Evolutionary conservation across 2,329 filamentous ascomycete species (phyloP).

Genomic region (Stachybotrys echinatus): DNA sequence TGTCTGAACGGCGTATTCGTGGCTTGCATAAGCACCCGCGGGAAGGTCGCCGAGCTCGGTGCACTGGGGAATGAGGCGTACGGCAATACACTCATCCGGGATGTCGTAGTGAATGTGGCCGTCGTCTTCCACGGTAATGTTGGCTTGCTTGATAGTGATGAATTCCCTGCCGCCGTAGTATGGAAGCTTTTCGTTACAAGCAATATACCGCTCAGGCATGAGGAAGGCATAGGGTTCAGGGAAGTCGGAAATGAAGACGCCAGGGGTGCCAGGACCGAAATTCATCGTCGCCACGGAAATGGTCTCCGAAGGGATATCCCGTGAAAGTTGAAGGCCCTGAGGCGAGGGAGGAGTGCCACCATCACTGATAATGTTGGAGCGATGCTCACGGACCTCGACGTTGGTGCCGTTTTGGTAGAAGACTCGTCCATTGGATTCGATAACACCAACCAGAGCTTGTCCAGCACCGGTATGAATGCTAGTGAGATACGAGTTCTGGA

Average conservation of each 20-base stretch:
- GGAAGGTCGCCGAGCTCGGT: not conserved
- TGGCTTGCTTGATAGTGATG: conserved; percentile 32
- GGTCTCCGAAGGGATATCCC: conserved; percentile 22
- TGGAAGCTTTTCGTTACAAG: conserved; percentile 34
- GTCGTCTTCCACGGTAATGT: conserved; percentile 22
- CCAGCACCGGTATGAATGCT: conserved; percentile 39
- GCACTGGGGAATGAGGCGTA: conserved; percentile 1
- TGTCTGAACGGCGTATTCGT: not conserved
- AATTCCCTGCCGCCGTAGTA: conserved; percentile 34
- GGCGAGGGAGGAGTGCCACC: conserved; percentile 32
- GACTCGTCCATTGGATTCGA: conserved; percentile 16
- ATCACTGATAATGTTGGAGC: conserved; percentile 33
- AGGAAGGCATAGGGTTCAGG: conserved; percentile 16
- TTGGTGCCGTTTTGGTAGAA: conserved; percentile 48
- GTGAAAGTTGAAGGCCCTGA: conserved; percentile 24
- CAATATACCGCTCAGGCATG: conserved; percentile 31
- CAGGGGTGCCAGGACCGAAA: conserved; percentile 28
- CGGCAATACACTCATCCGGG: conserved; percentile 4
- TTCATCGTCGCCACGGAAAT: conserved; percentile 21
- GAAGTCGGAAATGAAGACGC: conserved; percentile 23
- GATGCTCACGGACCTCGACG: conserved; percentile 20
- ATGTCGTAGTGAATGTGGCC: conserved; percentile 12
- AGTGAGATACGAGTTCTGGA: conserved; percentile 33
- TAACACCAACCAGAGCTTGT: conserved; percentile 30
- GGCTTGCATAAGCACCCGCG: not conserved